Percentiles rank a stretch among this genome's conserved stretches.
These are phyloP conservation scores for Tillandsia fasciculata DNA, from an alignment of 176 grass and related monocot species.

Conservation along the genomic window DNA sequence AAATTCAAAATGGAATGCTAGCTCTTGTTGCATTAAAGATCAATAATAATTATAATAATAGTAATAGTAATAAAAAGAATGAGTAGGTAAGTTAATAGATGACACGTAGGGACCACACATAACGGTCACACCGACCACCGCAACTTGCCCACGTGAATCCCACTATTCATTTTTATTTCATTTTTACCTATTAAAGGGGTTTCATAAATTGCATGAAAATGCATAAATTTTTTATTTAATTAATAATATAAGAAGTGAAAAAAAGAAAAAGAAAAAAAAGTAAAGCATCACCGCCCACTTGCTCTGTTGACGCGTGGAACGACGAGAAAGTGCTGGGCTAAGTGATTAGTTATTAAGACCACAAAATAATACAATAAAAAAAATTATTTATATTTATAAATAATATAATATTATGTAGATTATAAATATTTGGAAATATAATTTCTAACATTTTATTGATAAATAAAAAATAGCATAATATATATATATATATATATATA, in stretches of 20 bases:
- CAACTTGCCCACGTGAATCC: background rate
- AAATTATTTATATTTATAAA: no score
- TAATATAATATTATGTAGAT: no score
- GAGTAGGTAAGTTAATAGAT: no score
- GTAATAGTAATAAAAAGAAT: no score
- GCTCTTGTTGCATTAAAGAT: no score
- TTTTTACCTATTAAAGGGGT: background rate
- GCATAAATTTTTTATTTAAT: background rate
- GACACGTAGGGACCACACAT: background rate
- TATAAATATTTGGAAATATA: no score
- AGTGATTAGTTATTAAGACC: background rate
- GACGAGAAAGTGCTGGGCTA: background rate
- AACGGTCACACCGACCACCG: background rate
- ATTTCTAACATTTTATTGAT: no score
- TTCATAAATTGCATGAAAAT: background rate
- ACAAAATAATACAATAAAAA: no score
- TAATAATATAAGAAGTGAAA: background rate
- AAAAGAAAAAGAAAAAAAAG: background rate
- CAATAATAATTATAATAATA: no score
- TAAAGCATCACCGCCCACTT: background rate
- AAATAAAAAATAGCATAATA: no score
- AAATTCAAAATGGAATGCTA: no score
- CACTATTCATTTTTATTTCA: background rate
- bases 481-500: no score
- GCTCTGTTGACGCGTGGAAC: background rate